phyloP scores from a whole-genome alignment of 352 stramenopile species.

The Phytopythium aichiense region DNA sequence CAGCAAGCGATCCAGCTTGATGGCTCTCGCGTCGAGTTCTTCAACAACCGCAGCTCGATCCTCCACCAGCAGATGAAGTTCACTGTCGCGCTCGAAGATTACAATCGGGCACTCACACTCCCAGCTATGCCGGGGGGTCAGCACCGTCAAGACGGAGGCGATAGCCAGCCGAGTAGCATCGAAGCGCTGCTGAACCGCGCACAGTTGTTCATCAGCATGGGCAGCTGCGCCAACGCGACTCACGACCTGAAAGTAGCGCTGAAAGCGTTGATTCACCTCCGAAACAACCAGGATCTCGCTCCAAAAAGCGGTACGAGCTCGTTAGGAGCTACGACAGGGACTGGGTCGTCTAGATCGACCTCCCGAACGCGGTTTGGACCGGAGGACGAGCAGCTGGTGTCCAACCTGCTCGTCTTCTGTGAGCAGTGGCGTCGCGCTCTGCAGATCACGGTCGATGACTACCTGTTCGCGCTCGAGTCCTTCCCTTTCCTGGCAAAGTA shows the following conservation, averaged over 20 bases:
- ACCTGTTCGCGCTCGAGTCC: conserved; percentile 39
- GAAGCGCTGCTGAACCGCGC: conserved; percentile 48
- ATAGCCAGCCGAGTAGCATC: conserved; percentile 13
- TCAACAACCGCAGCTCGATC: conserved; percentile 54
- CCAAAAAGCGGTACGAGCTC: not conserved
- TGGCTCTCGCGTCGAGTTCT: conserved; percentile 34
- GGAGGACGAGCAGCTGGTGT: conserved; percentile 22
- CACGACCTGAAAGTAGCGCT: conserved; percentile 28
- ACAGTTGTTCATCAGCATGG: conserved; percentile 49
- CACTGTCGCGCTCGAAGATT: conserved; percentile 45
- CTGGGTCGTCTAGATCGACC: not conserved
- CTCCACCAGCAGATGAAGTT: conserved; percentile 53
- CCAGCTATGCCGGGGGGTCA: not conserved
- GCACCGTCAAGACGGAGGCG: not conserved
- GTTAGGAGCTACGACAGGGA: not conserved
- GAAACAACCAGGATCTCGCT: conserved; percentile 2
- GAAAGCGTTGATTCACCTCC: conserved; percentile 3
- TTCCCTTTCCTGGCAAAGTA: conserved; percentile 31
- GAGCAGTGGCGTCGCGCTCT: conserved; percentile 41
- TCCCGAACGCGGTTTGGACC: conserved; percentile 7
- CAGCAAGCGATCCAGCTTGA: conserved; percentile 46
- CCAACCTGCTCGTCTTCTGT: conserved; percentile 37
- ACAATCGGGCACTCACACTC: conserved; percentile 33
- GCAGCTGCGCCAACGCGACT: conserved; percentile 36
- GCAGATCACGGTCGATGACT: conserved; percentile 47